Percentiles rank a stretch among this genome's conserved stretches.
Evolutionary conservation across 306 rosid species (phyloP).

Genomic region (Quercus mongolica): DNA sequence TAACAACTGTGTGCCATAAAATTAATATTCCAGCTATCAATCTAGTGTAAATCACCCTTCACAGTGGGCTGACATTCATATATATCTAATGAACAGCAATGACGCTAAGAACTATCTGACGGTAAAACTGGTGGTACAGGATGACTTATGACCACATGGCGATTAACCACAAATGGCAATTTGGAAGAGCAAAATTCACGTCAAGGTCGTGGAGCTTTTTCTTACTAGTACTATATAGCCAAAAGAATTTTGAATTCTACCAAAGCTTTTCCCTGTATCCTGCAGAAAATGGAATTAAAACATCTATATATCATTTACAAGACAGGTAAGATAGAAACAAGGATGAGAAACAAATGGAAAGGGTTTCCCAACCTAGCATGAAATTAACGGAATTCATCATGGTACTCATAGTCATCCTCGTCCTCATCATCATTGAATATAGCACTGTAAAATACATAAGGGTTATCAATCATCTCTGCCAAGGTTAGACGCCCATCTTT

Average conservation of each 20-base stretch:
- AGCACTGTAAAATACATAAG: constrained; percentile 91
- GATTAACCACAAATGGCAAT: constrained; percentile 17
- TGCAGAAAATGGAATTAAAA: constrained; percentile 20
- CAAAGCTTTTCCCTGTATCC: constrained; percentile 32
- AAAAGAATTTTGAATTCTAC: not conserved
- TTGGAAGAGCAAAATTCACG: constrained; percentile 19
- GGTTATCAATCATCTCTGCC: constrained; percentile 92
- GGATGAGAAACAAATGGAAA: not conserved
- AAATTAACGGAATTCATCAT: constrained; percentile 86
- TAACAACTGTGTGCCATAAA: not conserved
- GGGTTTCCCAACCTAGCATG: constrained; percentile 30
- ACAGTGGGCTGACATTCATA: not conserved
- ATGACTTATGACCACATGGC: not conserved
- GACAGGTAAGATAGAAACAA: not conserved
- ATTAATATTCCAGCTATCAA: not conserved
- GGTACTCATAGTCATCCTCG: constrained; percentile 71
- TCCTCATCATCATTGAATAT: constrained; percentile 65
- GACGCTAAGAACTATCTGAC: not conserved
- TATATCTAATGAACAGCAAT: not conserved
- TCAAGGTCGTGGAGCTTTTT: constrained; percentile 14
- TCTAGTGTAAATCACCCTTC: not conserved
- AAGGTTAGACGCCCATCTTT: constrained; percentile 83
- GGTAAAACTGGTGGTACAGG: too few relatives aligned
- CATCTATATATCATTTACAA: not conserved
- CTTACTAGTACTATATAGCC: constrained; percentile 10